phyloP scores from a whole-genome alignment of 257 asterid species.

The Buddleja alternifolia region DNA sequence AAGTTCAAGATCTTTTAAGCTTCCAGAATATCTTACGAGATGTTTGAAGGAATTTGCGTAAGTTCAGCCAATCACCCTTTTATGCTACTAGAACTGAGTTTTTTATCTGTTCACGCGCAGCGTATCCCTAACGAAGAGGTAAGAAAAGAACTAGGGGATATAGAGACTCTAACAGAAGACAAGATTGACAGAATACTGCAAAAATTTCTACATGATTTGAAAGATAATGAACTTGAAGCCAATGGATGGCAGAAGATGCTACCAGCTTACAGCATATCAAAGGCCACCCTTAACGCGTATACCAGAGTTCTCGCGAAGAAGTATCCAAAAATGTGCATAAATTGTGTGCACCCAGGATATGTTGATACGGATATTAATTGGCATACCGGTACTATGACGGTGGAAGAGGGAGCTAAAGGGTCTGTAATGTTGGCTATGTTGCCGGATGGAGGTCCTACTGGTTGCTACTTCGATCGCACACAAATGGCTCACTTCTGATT shows the following conservation, averaged over 20 bases:
- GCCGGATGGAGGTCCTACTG: constrained; percentile 71
- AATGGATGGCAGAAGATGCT: constrained; percentile 85
- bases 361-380: constrained; percentile 74
- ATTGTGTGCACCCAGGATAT: constrained; percentile 80
- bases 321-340: constrained; percentile 65
- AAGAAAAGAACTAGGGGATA: constrained; percentile 63
- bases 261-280: constrained; percentile 82
- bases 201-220: constrained; percentile 54
- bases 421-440: constrained; percentile 68
- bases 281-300: constrained; percentile 72
- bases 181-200: constrained; percentile 56
- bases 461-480: constrained; percentile 73
- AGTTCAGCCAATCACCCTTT: no score
- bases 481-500: constrained; percentile 54
- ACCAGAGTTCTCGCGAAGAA: constrained; percentile 73
- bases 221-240: constrained; percentile 52
- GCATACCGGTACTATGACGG: constrained; percentile 60
- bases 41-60: no score
- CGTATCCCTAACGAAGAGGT: constrained; percentile 61
- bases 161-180: constrained; percentile 63
- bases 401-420: constrained; percentile 75
- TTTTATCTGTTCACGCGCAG: constrained; percentile 40
- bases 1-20: constrained; percentile 24
- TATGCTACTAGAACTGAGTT: background rate
- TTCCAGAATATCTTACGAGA: no score